Evolutionary conservation across 345 rosid genomes (phyloP), one percentile per base, ranked within the genome.

Genomic region (Syzygium jambos): DNA sequence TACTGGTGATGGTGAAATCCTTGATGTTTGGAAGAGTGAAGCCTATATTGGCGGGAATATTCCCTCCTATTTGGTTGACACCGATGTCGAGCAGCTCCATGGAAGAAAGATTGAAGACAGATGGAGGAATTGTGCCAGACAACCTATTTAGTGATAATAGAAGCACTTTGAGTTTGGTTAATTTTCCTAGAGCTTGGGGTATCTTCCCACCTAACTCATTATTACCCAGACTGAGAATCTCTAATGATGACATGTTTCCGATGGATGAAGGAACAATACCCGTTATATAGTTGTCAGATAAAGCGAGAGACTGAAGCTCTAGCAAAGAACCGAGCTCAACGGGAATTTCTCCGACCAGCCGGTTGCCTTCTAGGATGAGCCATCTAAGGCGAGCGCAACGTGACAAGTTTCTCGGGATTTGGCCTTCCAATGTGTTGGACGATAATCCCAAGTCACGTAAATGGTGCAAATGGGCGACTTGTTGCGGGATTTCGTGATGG

Each of bases 81-180:
- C 9, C 4, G 2, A 90, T 5, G 2, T 61, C 29, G 0, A 92
- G 51, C 0, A 0, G 1, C 11, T 12, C 9, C 19, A 90, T 1
- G 4, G 89, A 87, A 21, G 93, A 89, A 22, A 87, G 87, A 87
- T 93, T 92, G 90, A 84, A 91, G 1, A 92, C 19, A 2, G 89
- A 89, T 1, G 88, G 84, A 19, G 93, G 92, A 46, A 92, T 85
- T 4, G 52, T 43, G 51, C 90, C 91, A 0, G 88, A 89, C 30
- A 90, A 43, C 54, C 34, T 78, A 55, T 89, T 89, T 52, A 0
- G 5, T 0, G 9, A 30, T 22, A 86, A 51, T 5, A 9, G 8
- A 14, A 92, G 41, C 25, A 3, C 1, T 51, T 16, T 6, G 21
- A 92, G 30, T 2, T 80, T 85, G 55, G 52, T 80, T 23, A 90